Evolutionary conservation across 2,329 filamentous ascomycete species (phyloP).

Genomic region (Xylaria sp.): DNA sequence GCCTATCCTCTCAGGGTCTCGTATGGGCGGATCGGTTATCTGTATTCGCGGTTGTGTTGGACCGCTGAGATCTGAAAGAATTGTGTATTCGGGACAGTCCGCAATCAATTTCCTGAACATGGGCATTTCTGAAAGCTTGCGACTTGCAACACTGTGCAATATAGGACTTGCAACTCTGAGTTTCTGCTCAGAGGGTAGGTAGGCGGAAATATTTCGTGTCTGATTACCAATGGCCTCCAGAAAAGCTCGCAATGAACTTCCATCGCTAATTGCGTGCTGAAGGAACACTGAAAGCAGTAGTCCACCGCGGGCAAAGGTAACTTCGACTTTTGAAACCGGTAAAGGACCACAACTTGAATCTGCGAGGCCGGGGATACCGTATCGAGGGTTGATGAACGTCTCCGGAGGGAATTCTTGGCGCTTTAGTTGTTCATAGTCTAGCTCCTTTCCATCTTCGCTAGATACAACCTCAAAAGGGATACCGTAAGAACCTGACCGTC

Average conservation of each 20-base stretch:
- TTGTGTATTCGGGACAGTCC: constrained; percentile 55
- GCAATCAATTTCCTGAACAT: constrained; percentile 46
- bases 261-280: constrained; percentile 58
- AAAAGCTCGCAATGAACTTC: constrained; percentile 54
- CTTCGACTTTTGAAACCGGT: constrained; percentile 55
- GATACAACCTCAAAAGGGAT: constrained; percentile 46
- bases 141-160: constrained; percentile 37
- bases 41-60: constrained; percentile 52
- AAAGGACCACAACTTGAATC: constrained; percentile 42
- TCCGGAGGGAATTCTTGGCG: constrained; percentile 47
- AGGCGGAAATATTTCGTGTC: constrained; percentile 46
- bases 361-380: constrained; percentile 42
- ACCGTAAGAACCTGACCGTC: constrained; percentile 42
- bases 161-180: constrained; percentile 39
- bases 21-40: constrained; percentile 45
- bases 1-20: constrained; percentile 52
- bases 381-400: constrained; percentile 45
- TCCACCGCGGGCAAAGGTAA: constrained; percentile 55
- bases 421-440: constrained; percentile 44
- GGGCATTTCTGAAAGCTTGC: constrained; percentile 34
- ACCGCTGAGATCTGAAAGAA: constrained; percentile 50
- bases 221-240: constrained; percentile 54
- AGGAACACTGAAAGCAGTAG: constrained; percentile 56
- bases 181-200: constrained; percentile 47
- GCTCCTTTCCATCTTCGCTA: constrained; percentile 33